phyloP scores from a whole-genome alignment of 495 filamentous ascomycete genomes.

The Penicillium silybi region DNA sequence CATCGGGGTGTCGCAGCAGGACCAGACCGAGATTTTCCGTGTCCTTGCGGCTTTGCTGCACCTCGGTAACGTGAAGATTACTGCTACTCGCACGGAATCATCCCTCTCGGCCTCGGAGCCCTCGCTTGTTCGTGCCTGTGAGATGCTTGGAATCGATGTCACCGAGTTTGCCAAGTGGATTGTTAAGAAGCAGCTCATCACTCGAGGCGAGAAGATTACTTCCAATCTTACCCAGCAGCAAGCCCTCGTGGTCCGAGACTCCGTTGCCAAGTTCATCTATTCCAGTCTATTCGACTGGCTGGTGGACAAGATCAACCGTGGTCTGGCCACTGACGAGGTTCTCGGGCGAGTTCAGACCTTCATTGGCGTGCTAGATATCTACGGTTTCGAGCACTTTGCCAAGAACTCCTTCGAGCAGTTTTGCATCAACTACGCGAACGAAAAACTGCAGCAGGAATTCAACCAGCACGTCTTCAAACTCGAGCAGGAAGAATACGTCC shows the following conservation, averaged over 20 bases:
- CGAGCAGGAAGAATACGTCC: conserved; percentile 96
- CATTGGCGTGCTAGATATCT: conserved; percentile 99
- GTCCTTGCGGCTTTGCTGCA: conserved; percentile 90
- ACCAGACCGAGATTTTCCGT: conserved; percentile 84
- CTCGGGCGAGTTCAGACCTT: conserved; percentile 80
- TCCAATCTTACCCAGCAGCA: conserved; percentile 94
- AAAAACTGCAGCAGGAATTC: conserved; percentile 99
- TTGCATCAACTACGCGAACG: conserved; percentile 99
- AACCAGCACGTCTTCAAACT: conserved; percentile 99
- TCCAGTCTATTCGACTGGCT: conserved; percentile 99
- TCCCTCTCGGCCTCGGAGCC: conserved; percentile 77
- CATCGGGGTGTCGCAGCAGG: conserved; percentile 72
- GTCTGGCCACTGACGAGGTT: conserved; percentile 86
- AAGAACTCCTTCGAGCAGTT: conserved; percentile 99
- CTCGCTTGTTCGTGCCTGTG: conserved; percentile 73
- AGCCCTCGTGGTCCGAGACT: conserved; percentile 91
- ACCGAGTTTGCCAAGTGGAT: conserved; percentile 97
- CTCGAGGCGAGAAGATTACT: conserved; percentile 94
- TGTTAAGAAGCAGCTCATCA: conserved; percentile 97
- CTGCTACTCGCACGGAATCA: conserved; percentile 82
- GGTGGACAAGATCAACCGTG: conserved; percentile 88
- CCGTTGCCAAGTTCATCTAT: conserved; percentile 98
- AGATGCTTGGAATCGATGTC: conserved; percentile 82
- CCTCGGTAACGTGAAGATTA: conserved; percentile 94
- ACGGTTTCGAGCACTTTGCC: conserved; percentile 99